Conservation (phyloP, 208 protist genomes). For the Perkinsela sp. region DNA sequence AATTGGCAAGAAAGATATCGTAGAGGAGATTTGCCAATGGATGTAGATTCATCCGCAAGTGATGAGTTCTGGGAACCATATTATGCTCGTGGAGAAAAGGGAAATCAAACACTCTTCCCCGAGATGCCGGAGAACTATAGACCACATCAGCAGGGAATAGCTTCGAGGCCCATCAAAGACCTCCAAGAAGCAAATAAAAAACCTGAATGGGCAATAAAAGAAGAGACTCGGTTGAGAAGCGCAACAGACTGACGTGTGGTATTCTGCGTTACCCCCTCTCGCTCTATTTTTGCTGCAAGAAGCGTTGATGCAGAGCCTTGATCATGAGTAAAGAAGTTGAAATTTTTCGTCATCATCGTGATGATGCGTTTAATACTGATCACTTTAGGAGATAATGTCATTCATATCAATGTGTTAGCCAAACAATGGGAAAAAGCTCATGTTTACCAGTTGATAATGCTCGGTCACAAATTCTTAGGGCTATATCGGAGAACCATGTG, state of each 20-base stretch:
- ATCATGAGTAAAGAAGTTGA: too few relatives aligned
- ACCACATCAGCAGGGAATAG: conserved; percentile 58
- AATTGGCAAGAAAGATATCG: not conserved
- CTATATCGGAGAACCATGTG: conserved; percentile 48
- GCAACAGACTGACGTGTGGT: too few relatives aligned
- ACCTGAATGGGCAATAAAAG: conserved; percentile 45
- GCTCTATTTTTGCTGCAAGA: too few relatives aligned
- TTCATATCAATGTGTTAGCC: too few relatives aligned
- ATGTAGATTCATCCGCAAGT: not conserved
- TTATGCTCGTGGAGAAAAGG: not conserved
- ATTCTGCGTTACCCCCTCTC: too few relatives aligned
- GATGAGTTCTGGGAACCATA: not conserved
- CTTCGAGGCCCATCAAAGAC: conserved; percentile 46
- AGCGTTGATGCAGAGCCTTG: too few relatives aligned
- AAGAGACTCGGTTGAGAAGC: conserved; percentile 24
- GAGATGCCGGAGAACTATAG: conserved; percentile 64
- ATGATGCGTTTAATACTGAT: too few relatives aligned
- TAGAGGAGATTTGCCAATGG: conserved; percentile 1
- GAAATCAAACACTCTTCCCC: conserved; percentile 39
- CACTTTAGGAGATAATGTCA: too few relatives aligned
- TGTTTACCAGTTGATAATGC: conserved; percentile 6
- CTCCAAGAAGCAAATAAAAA: conserved; percentile 60
- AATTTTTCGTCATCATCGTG: too few relatives aligned
- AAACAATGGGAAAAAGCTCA: too few relatives aligned
- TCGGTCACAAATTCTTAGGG: conserved; percentile 33